phyloP scores from a whole-genome alignment of 441 rosid genomes.

The Francoa sonchifolia region DNA sequence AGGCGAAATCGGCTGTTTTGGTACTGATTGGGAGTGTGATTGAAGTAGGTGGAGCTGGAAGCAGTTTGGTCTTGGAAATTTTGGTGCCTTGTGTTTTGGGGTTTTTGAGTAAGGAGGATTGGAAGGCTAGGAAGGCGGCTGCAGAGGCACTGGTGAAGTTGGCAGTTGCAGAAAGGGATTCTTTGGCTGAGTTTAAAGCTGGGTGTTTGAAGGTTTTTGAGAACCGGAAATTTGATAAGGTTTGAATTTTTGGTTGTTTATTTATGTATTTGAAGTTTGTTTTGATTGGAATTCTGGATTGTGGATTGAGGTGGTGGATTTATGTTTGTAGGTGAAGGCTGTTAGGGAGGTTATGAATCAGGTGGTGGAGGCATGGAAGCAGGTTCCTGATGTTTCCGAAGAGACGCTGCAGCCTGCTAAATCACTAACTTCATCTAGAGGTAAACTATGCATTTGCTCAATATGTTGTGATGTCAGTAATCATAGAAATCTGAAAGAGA shows the following conservation, averaged over 20 bases:
- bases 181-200: constrained; percentile 47
- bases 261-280: not conserved
- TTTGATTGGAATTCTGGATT: constrained; percentile 1
- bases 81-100: constrained; percentile 54
- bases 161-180: constrained; percentile 59
- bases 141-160: constrained; percentile 68
- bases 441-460: too few relatives aligned
- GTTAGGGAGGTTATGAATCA: constrained; percentile 83
- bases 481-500: too few relatives aligned
- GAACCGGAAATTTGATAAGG: constrained; percentile 75
- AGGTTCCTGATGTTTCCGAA: constrained; percentile 69
- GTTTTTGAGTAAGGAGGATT: constrained; percentile 54
- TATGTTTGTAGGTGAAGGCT: constrained; percentile 81
- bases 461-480: too few relatives aligned
- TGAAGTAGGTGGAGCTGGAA: constrained; percentile 49
- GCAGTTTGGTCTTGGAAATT: constrained; percentile 30
- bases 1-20: constrained; percentile 63
- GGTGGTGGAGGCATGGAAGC: constrained; percentile 81
- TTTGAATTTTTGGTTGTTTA: constrained; percentile 6
- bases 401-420: constrained; percentile 48
- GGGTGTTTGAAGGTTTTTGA: constrained; percentile 59
- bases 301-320: too few relatives aligned
- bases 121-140: constrained; percentile 83
- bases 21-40: constrained; percentile 74
- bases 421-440: constrained; percentile 58